phyloP scores from a whole-genome alignment of 23 red algal species.

The Gracilaria vermiculophylla region DNA sequence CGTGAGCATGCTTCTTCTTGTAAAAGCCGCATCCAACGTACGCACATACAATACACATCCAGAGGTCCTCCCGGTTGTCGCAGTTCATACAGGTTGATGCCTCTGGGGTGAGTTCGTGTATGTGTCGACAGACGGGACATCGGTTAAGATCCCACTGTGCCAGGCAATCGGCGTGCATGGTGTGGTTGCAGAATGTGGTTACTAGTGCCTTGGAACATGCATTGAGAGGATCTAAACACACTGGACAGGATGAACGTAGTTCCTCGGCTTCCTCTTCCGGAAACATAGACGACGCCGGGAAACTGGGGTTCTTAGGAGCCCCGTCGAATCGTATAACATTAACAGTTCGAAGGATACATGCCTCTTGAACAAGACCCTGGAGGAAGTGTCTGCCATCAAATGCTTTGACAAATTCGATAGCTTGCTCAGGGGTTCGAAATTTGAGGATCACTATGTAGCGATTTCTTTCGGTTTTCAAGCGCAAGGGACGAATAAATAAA shows the following conservation, averaged over 20 bases:
- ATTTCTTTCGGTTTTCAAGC: slow-evolving; percentile 57
- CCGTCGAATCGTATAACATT: slow-evolving; percentile 11
- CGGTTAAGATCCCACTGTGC: slow-evolving; percentile 67
- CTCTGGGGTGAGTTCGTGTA: slow-evolving; percentile 77
- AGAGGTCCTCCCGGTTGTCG: slow-evolving; percentile 64
- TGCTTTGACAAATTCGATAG: slow-evolving; percentile 23
- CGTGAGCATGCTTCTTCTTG: slow-evolving; percentile 80
- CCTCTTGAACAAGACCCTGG: slow-evolving; percentile 46
- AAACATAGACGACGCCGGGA: slow-evolving; percentile 26
- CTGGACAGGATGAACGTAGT: slow-evolving; percentile 28
- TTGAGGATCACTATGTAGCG: slow-evolving; percentile 55
- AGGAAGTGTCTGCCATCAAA: slow-evolving; percentile 56
- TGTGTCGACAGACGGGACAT: slow-evolving; percentile 77
- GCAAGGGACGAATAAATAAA: slow-evolving; percentile 46
- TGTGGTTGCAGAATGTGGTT: slow-evolving; percentile 80
- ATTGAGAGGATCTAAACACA: slow-evolving; percentile 67
- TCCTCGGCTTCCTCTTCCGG: slow-evolving; percentile 21
- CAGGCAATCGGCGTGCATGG: slow-evolving; percentile 65
- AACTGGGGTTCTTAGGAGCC: neutral
- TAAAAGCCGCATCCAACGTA: slow-evolving; percentile 89
- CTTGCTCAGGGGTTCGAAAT: slow-evolving; percentile 35
- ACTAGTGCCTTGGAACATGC: slow-evolving; percentile 23
- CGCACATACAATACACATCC: slow-evolving; percentile 92
- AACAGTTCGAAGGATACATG: slow-evolving; percentile 38
- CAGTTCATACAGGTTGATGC: slow-evolving; percentile 80